Base-by-base conservation (phyloP, 2,329 filamentous ascomycete genomes). In the Diaporthe citriasiana region DNA sequence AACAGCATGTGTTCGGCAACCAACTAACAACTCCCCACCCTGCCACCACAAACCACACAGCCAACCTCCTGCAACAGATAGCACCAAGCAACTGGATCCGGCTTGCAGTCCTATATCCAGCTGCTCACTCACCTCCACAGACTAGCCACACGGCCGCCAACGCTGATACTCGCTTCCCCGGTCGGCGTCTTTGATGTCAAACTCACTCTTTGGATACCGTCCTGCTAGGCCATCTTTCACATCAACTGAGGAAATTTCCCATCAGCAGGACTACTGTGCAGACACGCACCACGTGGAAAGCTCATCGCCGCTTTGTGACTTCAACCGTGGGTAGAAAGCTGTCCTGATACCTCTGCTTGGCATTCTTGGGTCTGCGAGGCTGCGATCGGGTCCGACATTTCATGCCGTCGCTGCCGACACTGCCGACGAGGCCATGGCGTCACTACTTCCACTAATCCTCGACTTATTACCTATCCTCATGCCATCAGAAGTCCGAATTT, bases 381-480 rank as follows among this genome's bases (percentile, higher is more conserved):
- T 40, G 35, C 17, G 4, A 30, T 45, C 19, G 30, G 30, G 50
- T 30, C 33, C 15, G 30, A 33, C 19, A n/a, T 60, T 38, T 10
- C 27, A 45, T 19, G 66, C 30, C 27, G 59, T 51, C 42, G 50
- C 50, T 4, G 57, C 22, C 19, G 19, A 53, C 33, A 38, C 50
- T 4, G 57, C 22, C 19, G 19, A 53, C 33, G 38, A 35, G 30
- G 59, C 50, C 35, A 89, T 91, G 89, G 84, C 87, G 65, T 86
- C 87, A 33, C 80, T 91, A 13, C 80, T 91, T 40, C 88, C 89
- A 38, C 80, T 91, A 74, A 83, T 91, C 71, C 87, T 88, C 76
- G 89, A 91, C 77, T 82, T 91, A 65, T 82, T 91, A 65, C 89
- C 89, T 74, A 91, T 91, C 86, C 86, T 91, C 73, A 82, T 91